These are phyloP conservation scores for Thinopyrum elongatum DNA, from an alignment of 176 grass and related monocot species.

Conservation along the genomic window DNA sequence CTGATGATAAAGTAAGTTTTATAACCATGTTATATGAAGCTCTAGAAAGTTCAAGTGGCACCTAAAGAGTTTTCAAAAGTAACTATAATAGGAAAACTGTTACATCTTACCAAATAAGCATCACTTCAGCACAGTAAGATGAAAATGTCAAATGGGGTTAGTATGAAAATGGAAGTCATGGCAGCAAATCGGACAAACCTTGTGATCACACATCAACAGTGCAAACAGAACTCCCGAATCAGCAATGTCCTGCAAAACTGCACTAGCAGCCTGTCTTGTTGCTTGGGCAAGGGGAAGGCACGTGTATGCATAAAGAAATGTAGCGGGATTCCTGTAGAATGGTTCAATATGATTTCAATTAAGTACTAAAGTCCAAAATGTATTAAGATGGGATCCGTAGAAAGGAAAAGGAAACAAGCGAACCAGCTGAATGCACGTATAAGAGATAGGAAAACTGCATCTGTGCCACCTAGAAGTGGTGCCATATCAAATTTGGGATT, in stretches of 20 bases:
- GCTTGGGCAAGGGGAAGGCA: constrained; percentile 80
- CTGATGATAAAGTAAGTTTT: neutral
- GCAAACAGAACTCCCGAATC: constrained; percentile 95
- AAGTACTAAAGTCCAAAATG: neutral
- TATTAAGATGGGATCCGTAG: neutral
- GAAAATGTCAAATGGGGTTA: neutral
- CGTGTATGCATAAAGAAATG: constrained; percentile 99
- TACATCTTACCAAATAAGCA: neutral
- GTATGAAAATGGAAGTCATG: neutral
- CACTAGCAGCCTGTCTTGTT: constrained; percentile 83
- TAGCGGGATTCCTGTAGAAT: constrained; percentile 80
- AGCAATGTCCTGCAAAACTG: constrained; percentile 91
- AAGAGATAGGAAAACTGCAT: constrained; percentile 93
- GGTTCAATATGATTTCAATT: neutral
- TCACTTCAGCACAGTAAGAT: neutral
- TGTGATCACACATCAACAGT: constrained; percentile 93
- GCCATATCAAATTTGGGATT: constrained; percentile 98
- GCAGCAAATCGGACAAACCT: constrained; percentile 52
- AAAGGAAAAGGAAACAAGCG: constrained; percentile 12
- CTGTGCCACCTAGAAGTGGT: constrained; percentile 78
- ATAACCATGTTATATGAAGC: neutral
- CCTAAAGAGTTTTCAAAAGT: neutral
- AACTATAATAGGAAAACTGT: neutral
- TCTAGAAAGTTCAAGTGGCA: neutral
- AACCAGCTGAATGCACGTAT: constrained; percentile 93